These are phyloP conservation scores for Lodderomyces elongisporus DNA, from an alignment of 1,139 yeast species.

Conservation along the genomic window DNA sequence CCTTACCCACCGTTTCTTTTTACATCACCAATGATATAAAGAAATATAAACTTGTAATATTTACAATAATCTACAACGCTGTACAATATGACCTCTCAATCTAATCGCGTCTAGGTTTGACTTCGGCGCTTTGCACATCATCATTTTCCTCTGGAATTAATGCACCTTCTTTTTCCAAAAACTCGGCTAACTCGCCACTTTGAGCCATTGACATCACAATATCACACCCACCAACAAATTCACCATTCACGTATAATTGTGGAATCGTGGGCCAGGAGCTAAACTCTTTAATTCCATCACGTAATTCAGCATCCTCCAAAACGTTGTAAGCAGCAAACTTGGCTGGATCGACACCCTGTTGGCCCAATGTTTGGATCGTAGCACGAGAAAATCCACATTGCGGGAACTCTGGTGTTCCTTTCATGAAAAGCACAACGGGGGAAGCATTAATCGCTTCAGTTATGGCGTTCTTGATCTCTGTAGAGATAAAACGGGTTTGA, in stretches of 20 bases:
- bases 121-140: constrained; percentile 24
- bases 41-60: too few species aligned
- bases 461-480: constrained; percentile 78
- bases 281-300: constrained; percentile 91
- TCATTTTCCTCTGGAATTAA: constrained; percentile 65
- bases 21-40: too few species aligned
- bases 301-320: constrained; percentile 86
- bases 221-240: constrained; percentile 97
- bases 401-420: constrained; percentile 96
- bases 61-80: too few species aligned
- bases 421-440: constrained; percentile 93
- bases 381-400: constrained; percentile 98
- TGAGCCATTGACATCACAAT: constrained; percentile 90
- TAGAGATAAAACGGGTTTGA: constrained; percentile 53
- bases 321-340: constrained; percentile 98
- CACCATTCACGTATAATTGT: constrained; percentile 65
- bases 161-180: constrained; percentile 74
- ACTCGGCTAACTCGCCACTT: constrained; percentile 80
- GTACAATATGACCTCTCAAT: too few species aligned
- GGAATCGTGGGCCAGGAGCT: constrained; percentile 95
- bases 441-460: constrained; percentile 81
- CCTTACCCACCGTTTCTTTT: too few species aligned
- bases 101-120: constrained; percentile 28
- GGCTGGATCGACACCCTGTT: constrained; percentile 94
- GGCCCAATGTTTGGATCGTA: constrained; percentile 87